Percentiles rank a stretch among this genome's conserved stretches.
Evolutionary conservation across 1,284 basidiomycete species (phyloP).

Genomic region (Papiliotrema nemorosa): DNA sequence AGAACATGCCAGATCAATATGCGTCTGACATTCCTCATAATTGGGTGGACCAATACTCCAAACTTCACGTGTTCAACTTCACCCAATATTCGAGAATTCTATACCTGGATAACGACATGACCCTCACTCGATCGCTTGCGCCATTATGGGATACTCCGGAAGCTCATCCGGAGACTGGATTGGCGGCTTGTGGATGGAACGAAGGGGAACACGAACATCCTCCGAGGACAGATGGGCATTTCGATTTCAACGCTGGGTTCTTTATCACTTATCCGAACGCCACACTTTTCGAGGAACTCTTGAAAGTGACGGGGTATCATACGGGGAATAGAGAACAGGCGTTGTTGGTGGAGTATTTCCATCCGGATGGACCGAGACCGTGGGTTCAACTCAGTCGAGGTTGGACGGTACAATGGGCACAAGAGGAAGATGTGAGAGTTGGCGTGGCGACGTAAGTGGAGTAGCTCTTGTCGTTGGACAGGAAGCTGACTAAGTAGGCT

Average conservation of each 20-base stretch:
- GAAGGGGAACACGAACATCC: neutral
- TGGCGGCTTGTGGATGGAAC: conserved; percentile 4
- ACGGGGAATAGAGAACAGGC: no score
- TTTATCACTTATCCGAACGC: neutral
- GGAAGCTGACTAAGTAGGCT: no score
- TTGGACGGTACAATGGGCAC: no score
- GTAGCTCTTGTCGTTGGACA: no score
- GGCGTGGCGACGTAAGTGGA: no score
- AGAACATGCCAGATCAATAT: neutral
- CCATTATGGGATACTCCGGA: conserved; percentile 10
- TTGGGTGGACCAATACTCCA: conserved; percentile 9
- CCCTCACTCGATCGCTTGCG: conserved; percentile 3
- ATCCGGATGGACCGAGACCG: no score
- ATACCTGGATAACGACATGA: conserved; percentile 10
- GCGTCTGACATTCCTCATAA: neutral
- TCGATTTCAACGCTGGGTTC: conserved; percentile 10
- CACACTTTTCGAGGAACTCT: no score
- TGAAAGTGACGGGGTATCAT: no score
- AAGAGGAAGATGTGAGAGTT: no score
- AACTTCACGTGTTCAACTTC: conserved; percentile 14
- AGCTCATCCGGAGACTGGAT: conserved; percentile 1
- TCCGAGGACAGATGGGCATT: neutral
- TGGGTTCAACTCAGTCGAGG: no score
- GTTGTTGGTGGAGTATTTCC: no score
- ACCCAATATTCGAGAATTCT: conserved; percentile 13